Conservation (phyloP, 345 rosid genomes). For the sweet orange (Citrus sinensis) region DVS_A1.0 CM039162.1:7085501-7086000, state of each 20-base stretch:
- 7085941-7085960: neutral
- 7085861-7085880: conserved; percentile 31
- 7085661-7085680: conserved; percentile 96
- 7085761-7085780: conserved; percentile 57
- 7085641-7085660: conserved; percentile 98
- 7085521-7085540: neutral
- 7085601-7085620: conserved; percentile 95
- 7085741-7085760: conserved; percentile 84
- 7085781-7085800: conserved; percentile 31
- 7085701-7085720: conserved; percentile 97
- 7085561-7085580: too few species aligned
- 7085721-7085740: conserved; percentile 97
- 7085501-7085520: neutral
- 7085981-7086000: neutral
- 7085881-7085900: conserved; percentile 52
- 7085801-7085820: conserved; percentile 46
- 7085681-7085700: conserved; percentile 97
- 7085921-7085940: conserved; percentile 62
- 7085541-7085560: neutral
- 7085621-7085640: conserved; percentile 97
- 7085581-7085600: neutral
- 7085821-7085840: conserved; percentile 35
- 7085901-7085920: conserved; percentile 69
- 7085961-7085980: neutral
- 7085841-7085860: conserved; percentile 14